Evolutionary conservation across 495 filamentous ascomycete species (phyloP).

Genomic region (Aspergillus cavernicola): DNA sequence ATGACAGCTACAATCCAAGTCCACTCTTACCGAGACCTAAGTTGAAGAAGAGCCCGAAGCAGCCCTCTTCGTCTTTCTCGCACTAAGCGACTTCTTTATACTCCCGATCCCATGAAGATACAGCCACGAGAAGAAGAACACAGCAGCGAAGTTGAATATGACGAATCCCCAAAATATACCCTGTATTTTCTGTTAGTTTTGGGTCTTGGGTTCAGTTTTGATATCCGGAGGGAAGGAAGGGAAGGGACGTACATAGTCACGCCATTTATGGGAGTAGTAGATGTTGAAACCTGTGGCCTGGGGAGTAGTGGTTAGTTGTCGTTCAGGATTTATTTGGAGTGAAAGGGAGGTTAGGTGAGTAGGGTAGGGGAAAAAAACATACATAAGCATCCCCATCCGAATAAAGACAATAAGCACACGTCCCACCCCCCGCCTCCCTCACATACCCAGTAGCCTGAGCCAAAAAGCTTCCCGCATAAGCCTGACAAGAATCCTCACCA

Average conservation of each 20-base stretch:
- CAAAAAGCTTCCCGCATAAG: constrained; percentile 46
- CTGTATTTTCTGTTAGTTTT: constrained; percentile 14
- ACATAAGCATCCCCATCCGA: constrained; percentile 54
- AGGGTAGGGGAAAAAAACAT: constrained; percentile 12
- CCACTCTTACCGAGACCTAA: background rate
- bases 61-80: constrained; percentile 37
- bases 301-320: constrained; percentile 12
- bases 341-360: background rate
- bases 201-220: background rate
- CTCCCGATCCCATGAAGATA: constrained; percentile 46
- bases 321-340: background rate
- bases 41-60: no score
- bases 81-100: constrained; percentile 40
- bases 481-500: constrained; percentile 42
- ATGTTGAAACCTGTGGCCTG: constrained; percentile 46
- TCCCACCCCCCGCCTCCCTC: constrained; percentile 33
- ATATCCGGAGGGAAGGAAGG: background rate
- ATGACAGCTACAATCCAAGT: background rate
- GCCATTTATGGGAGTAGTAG: constrained; percentile 56
- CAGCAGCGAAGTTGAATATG: constrained; percentile 51
- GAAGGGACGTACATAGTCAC: constrained; percentile 50
- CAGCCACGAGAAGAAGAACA: constrained; percentile 52
- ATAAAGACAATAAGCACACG: constrained; percentile 64
- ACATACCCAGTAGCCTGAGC: constrained; percentile 50
- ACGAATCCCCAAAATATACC: constrained; percentile 55